Conservation (phyloP, 768 basidiomycete genomes). For the Xanthoconium stramineum region DNA sequence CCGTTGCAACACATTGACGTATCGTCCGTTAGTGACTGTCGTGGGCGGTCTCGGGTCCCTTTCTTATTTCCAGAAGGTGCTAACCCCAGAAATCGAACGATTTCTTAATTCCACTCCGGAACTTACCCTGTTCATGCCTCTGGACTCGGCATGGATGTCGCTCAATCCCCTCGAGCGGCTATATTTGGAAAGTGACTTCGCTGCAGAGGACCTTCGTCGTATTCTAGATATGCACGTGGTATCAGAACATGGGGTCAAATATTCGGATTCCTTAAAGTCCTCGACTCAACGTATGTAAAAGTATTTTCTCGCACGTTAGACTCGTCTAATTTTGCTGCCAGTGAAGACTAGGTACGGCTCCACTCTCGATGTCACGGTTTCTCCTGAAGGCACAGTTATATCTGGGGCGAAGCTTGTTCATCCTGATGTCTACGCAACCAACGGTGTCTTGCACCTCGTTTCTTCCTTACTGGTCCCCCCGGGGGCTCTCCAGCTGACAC, state of each 20-base stretch:
- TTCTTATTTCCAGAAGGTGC: conserved; percentile 71
- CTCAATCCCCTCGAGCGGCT: conserved; percentile 75
- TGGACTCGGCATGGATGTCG: conserved; percentile 78
- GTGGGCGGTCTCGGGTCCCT: conserved; percentile 57
- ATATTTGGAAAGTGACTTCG: conserved; percentile 88
- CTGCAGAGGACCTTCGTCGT: conserved; percentile 70
- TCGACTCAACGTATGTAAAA: conserved; percentile 50
- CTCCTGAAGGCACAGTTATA: conserved; percentile 51
- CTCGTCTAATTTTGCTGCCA: conserved; percentile 31
- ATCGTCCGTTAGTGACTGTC: conserved; percentile 49
- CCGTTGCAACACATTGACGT: neutral
- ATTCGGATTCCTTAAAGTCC: conserved; percentile 60
- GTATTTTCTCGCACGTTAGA: neutral
- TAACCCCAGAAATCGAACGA: conserved; percentile 54
- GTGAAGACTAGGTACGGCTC: conserved; percentile 72
- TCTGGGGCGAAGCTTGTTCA: conserved; percentile 59
- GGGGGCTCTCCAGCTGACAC: conserved; percentile 74
- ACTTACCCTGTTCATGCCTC: conserved; percentile 86
- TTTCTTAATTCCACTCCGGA: conserved; percentile 65
- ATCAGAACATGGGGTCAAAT: conserved; percentile 53
- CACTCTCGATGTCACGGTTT: conserved; percentile 56
- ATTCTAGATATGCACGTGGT: conserved; percentile 82
- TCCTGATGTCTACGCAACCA: conserved; percentile 89
- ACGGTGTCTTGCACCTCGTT: conserved; percentile 91
- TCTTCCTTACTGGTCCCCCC: conserved; percentile 78